phyloP scores from a whole-genome alignment of 805 yeast genomes.

The Sugiyamaella floridensis region DNA sequence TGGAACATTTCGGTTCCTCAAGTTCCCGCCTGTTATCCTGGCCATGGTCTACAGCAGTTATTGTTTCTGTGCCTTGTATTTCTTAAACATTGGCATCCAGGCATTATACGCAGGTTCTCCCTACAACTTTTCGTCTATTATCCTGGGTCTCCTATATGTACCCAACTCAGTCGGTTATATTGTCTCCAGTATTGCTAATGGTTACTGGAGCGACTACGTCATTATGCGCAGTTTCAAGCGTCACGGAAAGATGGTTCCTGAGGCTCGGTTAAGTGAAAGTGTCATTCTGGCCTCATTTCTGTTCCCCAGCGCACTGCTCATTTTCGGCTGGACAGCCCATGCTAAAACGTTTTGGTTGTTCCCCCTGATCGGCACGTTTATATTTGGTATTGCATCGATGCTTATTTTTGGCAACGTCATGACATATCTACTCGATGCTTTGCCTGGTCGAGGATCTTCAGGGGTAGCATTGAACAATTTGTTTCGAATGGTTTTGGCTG shows the following conservation, averaged over 20 bases:
- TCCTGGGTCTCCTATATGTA: slow-evolving; percentile 69
- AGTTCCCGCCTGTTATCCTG: slow-evolving; percentile 67
- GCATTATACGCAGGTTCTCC: slow-evolving; percentile 56
- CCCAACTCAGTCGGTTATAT: slow-evolving; percentile 79
- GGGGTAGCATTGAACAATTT: slow-evolving; percentile 81
- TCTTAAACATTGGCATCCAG: slow-evolving; percentile 68
- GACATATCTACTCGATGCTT: slow-evolving; percentile 73
- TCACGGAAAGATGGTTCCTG: slow-evolving; percentile 68
- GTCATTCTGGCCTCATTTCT: slow-evolving; percentile 56
- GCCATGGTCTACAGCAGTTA: slow-evolving; percentile 61
- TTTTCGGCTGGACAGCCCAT: slow-evolving; percentile 79
- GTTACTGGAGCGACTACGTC: slow-evolving; percentile 66
- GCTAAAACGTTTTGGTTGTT: slow-evolving; percentile 64
- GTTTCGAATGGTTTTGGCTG: slow-evolving; percentile 65
- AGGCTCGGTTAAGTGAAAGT: slow-evolving; percentile 71
- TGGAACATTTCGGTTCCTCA: slow-evolving; percentile 52
- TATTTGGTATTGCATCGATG: slow-evolving; percentile 80
- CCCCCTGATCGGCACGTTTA: slow-evolving; percentile 74
- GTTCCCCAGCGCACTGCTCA: slow-evolving; percentile 58
- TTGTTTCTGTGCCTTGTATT: slow-evolving; percentile 64
- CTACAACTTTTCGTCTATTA: slow-evolving; percentile 57
- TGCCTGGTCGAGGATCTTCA: slow-evolving; percentile 85
- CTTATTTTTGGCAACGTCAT: slow-evolving; percentile 73
- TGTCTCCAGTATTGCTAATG: slow-evolving; percentile 72
- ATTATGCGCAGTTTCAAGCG: slow-evolving; percentile 44